Conservation (phyloP, 1,139 yeast species). For the Debaryomyces psychrophilus region DNA sequence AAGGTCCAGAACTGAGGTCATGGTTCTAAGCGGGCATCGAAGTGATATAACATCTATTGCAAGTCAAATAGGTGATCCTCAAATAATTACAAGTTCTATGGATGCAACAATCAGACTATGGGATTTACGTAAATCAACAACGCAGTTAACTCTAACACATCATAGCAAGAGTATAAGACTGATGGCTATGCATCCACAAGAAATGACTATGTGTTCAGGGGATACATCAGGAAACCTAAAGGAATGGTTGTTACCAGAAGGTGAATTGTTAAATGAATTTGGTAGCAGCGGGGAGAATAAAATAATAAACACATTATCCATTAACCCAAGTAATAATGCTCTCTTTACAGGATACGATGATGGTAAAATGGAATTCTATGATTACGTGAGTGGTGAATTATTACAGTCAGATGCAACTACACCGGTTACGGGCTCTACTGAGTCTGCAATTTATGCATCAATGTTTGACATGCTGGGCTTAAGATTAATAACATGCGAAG, state of each 20-base stretch:
- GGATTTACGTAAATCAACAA: conserved; percentile 59
- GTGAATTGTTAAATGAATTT: conserved; percentile 59
- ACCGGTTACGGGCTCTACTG: conserved; percentile 70
- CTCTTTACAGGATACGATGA: conserved; percentile 84
- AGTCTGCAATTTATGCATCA: conserved; percentile 69
- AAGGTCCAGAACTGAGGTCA: conserved; percentile 73
- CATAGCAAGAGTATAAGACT: conserved; percentile 84
- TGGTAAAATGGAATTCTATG: conserved; percentile 77
- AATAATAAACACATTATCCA: conserved; percentile 69
- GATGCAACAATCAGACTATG: conserved; percentile 85
- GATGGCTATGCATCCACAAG: conserved; percentile 68
- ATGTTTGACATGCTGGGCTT: conserved; percentile 80
- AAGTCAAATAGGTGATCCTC: conserved; percentile 79
- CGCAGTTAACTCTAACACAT: conserved; percentile 68
- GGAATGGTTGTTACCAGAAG: conserved; percentile 84
- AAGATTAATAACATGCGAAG: conserved; percentile 82
- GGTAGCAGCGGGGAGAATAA: conserved; percentile 30
- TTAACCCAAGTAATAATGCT: conserved; percentile 64
- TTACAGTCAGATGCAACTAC: conserved; percentile 57
- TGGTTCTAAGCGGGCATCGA: conserved; percentile 81
- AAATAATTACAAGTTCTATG: conserved; percentile 78
- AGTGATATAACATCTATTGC: conserved; percentile 71
- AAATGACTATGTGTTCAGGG: conserved; percentile 71
- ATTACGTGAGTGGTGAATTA: conserved; percentile 70
- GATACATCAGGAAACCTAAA: conserved; percentile 80